Evolutionary conservation across 495 filamentous ascomycete species (phyloP).

Genomic region (Parachaetomium inaequale): DNA sequence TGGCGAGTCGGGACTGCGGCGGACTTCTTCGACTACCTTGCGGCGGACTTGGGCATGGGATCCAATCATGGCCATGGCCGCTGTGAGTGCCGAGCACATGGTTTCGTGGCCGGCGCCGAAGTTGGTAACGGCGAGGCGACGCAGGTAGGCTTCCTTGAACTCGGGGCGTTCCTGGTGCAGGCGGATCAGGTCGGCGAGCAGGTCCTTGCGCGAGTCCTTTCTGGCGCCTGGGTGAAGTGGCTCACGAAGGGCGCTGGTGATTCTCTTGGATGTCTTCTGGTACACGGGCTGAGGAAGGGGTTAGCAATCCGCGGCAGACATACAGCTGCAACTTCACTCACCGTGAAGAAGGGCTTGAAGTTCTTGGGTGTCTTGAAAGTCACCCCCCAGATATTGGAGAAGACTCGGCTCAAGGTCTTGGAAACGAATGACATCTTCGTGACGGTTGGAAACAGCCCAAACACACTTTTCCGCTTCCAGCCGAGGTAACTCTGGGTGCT

Average conservation of each 20-base stretch:
- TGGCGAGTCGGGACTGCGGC: neutral
- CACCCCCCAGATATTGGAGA: slow-evolving; percentile 29
- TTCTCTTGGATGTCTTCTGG: slow-evolving; percentile 27
- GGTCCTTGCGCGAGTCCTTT: slow-evolving; percentile 18
- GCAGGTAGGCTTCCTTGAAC: slow-evolving; percentile 40
- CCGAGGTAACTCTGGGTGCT: slow-evolving; percentile 33
- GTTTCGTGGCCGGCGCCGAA: slow-evolving; percentile 49
- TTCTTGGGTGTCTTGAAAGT: slow-evolving; percentile 29
- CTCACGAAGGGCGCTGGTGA: slow-evolving; percentile 20
- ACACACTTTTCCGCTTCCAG: slow-evolving; percentile 38
- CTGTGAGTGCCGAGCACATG: slow-evolving; percentile 45
- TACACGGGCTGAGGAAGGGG: slow-evolving; percentile 25
- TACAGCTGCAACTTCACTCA: slow-evolving; percentile 6
- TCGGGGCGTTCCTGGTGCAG: slow-evolving; percentile 34
- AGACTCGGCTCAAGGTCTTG: slow-evolving; percentile 21
- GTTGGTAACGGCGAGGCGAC: slow-evolving; percentile 46
- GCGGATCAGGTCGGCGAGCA: slow-evolving; percentile 37
- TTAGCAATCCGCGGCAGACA: neutral
- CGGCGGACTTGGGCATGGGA: slow-evolving; percentile 24
- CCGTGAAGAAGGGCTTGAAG: slow-evolving; percentile 39
- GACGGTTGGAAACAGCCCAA: slow-evolving; percentile 35
- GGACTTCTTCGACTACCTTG: slow-evolving; percentile 29
- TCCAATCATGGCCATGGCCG: slow-evolving; percentile 36
- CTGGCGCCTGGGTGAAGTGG: neutral
- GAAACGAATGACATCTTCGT: slow-evolving; percentile 20